Evolutionary conservation across 495 filamentous ascomycete species (phyloP).

Genomic region (Lichenothelia convexa): DNA sequence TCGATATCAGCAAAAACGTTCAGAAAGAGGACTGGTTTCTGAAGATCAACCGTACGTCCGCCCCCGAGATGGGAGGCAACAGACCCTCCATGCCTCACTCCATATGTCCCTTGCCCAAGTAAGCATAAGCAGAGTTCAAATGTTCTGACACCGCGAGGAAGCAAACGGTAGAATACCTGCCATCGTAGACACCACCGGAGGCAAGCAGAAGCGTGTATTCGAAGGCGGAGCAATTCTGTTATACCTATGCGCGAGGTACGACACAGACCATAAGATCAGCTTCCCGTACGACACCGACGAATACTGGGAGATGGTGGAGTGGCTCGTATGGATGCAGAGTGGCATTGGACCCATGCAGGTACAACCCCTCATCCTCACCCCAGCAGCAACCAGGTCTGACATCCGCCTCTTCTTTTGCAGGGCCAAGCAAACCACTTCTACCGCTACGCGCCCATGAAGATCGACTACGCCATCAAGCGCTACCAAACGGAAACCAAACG

Average conservation of each 20-base stretch:
- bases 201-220: constrained; percentile 23
- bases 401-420: no score
- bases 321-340: constrained; percentile 35
- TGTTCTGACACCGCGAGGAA: background rate
- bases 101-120: no score
- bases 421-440: constrained; percentile 74
- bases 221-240: constrained; percentile 30
- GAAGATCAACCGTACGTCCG: constrained; percentile 11
- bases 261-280: constrained; percentile 26
- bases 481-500: constrained; percentile 63
- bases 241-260: constrained; percentile 30
- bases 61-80: no score
- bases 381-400: no score
- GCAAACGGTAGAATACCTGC: constrained; percentile 14
- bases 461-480: constrained; percentile 60
- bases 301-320: constrained; percentile 27
- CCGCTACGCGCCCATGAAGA: constrained; percentile 67
- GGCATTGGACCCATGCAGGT: constrained; percentile 70
- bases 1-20: constrained; percentile 12
- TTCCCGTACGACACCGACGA: constrained; percentile 26
- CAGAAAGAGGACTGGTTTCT: constrained; percentile 14
- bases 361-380: no score
- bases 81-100: background rate
- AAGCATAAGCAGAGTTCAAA: no score
- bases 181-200: constrained; percentile 8